Evolutionary conservation across 1,284 basidiomycete genomes (phyloP).

Genomic region (Puccinia hordei): DNA sequence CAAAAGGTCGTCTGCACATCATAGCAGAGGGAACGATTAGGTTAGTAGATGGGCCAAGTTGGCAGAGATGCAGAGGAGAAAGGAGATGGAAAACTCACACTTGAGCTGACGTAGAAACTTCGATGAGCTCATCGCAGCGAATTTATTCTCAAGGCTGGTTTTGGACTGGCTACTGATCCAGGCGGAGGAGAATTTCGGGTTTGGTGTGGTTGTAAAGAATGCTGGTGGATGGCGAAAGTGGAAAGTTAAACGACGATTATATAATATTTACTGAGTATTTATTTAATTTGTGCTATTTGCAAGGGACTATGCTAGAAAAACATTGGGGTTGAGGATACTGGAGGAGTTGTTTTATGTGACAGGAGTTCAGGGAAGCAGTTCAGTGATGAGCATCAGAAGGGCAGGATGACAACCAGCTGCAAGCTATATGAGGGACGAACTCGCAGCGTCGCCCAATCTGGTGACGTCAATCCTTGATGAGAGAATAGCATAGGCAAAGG

Average conservation of each 20-base stretch:
- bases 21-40: no score
- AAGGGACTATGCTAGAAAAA: not conserved
- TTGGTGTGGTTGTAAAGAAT: not conserved
- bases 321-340: not conserved
- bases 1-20: slow-evolving; percentile 13
- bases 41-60: not conserved
- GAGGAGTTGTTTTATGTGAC: not conserved
- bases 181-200: not conserved
- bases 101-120: slow-evolving; percentile 21
- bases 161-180: not conserved
- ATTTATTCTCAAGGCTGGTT: not conserved
- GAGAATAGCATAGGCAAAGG: not conserved
- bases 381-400: not conserved
- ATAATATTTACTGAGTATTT: slow-evolving; percentile 14
- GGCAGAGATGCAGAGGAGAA: no score
- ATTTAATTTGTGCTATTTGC: not conserved
- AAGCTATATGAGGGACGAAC: not conserved
- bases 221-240: not conserved
- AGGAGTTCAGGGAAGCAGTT: not conserved
- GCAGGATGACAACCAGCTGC: not conserved
- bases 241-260: not conserved
- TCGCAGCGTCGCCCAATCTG: not conserved
- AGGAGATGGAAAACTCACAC: not conserved
- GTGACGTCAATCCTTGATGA: not conserved
- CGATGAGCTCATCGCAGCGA: slow-evolving; percentile 3